Evolutionary conservation across 2,329 filamentous ascomycete genomes (phyloP), one percentile per base, ranked within the genome.

Genomic region (Neurospora sp.): DNA sequence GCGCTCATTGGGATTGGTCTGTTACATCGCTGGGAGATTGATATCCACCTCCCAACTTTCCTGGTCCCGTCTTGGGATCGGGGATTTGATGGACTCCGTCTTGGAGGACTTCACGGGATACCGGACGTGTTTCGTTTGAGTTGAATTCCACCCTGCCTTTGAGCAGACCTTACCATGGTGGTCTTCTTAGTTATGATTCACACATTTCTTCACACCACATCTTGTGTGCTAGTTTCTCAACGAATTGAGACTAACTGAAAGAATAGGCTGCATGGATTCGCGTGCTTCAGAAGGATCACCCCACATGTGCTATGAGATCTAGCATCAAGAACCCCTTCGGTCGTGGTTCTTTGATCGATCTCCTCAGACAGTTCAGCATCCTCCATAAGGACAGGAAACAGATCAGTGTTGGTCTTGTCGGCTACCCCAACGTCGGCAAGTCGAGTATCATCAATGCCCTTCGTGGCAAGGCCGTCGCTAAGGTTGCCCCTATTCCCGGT

Each of bases 11-110:
- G 91, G 90, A 90, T 88, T 82, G 82, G 87, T 93, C 94, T 96
- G 96, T 99, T 99, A 99, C 92, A 93, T 91, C 91, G 89, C 93
- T 97, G 96, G 96, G 90, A 98, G 88, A 99, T 90, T 81, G 85
- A 97, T 79, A 78, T 80, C 85, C 85, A 85, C 84, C 83, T 86
- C 89, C 91, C 90, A 88, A 86, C 85, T 84, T 85, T 81, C 83
- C 82, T 81, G 84, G 85, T 86, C 82, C 87, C 72, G 75, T 76
- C 70, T 71, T 88, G 84, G 88, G 87, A 85, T 82, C 80, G 81
- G 81, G 85, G 88, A 86, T 87, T 58, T 90, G 91, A 91, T 84
- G 84, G 85, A 84, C 87, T 85, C 92, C 93, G 94, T 98, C 89
- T 93, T 98, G 96, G 92, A 86, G 83, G 83, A 87, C 84, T 85